Evolutionary conservation across 257 asterid genomes (phyloP).

Genomic region (Solanum medicagineum): DNA sequence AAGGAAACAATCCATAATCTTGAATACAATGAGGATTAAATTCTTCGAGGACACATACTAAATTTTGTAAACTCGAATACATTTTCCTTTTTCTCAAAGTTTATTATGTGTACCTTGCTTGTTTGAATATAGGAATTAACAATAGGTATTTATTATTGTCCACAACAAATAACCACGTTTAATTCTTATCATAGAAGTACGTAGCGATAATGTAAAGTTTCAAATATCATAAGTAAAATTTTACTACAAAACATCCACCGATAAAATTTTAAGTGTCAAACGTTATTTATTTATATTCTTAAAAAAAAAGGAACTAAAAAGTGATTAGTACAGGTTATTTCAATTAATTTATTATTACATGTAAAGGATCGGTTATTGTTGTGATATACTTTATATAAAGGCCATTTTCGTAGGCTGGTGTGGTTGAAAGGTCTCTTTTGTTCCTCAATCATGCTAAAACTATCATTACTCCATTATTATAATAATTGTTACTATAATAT

Average conservation of each 20-base stretch:
- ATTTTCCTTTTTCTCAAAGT: no score
- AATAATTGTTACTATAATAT: background rate
- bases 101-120: no score
- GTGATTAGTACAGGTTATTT: background rate
- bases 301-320: no score
- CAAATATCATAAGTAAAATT: background rate
- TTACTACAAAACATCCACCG: background rate
- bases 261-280: background rate
- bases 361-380: background rate
- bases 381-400: background rate
- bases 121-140: no score
- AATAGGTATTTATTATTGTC: no score
- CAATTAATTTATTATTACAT: background rate
- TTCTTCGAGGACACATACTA: no score
- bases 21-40: accelerated
- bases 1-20: no score
- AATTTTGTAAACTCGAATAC: no score
- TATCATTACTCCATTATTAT: background rate
- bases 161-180: background rate
- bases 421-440: background rate
- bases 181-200: background rate
- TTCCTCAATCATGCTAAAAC: background rate
- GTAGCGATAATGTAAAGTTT: background rate
- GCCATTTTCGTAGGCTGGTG: background rate
- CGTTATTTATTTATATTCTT: background rate